Conservation (phyloP, 495 filamentous ascomycete genomes). For the Lasiosphaeris hirsuta region DNA sequence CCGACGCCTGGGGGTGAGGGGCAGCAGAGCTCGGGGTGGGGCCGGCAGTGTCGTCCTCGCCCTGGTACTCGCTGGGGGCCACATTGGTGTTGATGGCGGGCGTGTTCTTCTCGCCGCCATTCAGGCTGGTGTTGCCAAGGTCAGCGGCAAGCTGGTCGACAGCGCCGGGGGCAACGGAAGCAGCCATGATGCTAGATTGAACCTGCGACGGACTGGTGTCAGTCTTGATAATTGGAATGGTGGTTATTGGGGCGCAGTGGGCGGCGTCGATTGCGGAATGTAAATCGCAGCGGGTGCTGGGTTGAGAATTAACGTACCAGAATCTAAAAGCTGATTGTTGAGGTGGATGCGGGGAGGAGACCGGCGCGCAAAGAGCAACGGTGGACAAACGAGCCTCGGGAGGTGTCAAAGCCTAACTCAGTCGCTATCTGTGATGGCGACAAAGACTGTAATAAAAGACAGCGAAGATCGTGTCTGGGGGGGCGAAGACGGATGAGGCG, state of each 20-base stretch:
- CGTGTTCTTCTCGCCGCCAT: conserved; percentile 59
- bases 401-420: conserved; percentile 4
- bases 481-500: neutral
- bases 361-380: conserved; percentile 26
- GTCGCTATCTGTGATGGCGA: conserved; percentile 14
- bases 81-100: conserved; percentile 69
- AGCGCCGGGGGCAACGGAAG: conserved; percentile 57
- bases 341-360: conserved; percentile 9
- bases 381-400: conserved; percentile 26
- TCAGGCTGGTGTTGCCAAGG: conserved; percentile 57
- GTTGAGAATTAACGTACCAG: conserved; percentile 19
- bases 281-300: conserved; percentile 1
- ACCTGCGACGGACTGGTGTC: conserved; percentile 8
- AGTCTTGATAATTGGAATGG: neutral
- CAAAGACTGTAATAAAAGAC: conserved; percentile 14
- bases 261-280: conserved; percentile 2
- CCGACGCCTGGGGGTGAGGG: conserved; percentile 78
- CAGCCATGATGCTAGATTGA: conserved; percentile 53
- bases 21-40: conserved; percentile 70
- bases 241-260: neutral
- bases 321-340: conserved; percentile 8
- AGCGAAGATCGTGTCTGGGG: conserved; percentile 19
- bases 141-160: conserved; percentile 68
- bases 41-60: conserved; percentile 56
- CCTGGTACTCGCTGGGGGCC: conserved; percentile 42